Evolutionary conservation across 176 grass and related monocot species (phyloP).

Genomic region (Tillandsia fasciculata): DNA sequence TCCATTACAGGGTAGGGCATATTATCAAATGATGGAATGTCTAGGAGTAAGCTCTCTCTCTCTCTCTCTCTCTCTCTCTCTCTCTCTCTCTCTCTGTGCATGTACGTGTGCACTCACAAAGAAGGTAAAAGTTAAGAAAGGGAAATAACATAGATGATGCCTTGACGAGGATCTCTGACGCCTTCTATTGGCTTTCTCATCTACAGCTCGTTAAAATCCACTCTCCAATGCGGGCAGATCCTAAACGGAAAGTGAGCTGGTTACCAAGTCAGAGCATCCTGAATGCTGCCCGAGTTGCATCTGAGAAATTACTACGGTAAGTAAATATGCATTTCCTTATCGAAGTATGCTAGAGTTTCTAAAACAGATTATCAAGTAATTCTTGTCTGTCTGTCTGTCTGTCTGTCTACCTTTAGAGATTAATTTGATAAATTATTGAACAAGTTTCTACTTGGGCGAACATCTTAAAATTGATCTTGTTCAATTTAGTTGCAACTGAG

Average conservation of each 20-base stretch:
- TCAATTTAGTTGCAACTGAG: no score
- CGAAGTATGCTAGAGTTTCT: background rate
- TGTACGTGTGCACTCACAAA: background rate
- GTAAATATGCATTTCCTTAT: constrained; percentile 2
- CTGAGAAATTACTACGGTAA: constrained; percentile 83
- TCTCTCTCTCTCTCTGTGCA: background rate
- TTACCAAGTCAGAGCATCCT: constrained; percentile 49
- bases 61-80: constrained; percentile 3
- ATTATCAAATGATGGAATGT: constrained; percentile 99
- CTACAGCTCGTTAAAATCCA: constrained; percentile 91
- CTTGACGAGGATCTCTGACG: background rate
- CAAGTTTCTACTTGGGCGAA: no score
- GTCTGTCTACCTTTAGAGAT: no score
- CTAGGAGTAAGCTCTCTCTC: constrained; percentile 56
- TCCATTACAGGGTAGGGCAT: constrained; percentile 84
- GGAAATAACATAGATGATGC: background rate
- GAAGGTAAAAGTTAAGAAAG: no score
- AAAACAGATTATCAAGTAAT: background rate
- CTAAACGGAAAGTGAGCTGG: constrained; percentile 51
- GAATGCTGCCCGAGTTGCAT: constrained; percentile 59
- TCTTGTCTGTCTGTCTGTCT: background rate
- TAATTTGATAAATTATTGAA: no score
- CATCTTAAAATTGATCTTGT: no score
- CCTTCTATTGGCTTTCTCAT: constrained; percentile 6
- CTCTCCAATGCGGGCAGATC: constrained; percentile 76